phyloP scores from a whole-genome alignment of 2,329 filamentous ascomycete species.

The Sporothrix pallida region DNA sequence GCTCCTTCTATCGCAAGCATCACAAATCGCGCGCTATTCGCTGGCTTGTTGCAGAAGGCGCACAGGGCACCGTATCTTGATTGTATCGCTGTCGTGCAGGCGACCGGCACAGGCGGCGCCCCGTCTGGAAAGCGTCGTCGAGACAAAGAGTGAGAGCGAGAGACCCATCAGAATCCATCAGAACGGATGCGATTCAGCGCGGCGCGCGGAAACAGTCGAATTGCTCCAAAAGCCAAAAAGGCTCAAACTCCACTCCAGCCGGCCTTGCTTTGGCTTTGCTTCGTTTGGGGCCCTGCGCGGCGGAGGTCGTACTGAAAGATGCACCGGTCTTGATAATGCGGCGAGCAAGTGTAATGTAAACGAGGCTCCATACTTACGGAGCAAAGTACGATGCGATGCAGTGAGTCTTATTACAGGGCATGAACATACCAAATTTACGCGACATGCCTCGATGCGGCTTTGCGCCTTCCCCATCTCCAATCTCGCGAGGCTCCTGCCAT shows the following conservation, averaged over 20 bases:
- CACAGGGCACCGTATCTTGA: background rate
- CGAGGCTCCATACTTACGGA: background rate
- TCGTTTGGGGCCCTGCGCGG: background rate
- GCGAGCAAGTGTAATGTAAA: background rate
- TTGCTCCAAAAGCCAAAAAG: background rate
- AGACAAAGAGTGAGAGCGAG: background rate
- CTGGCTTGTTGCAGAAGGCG: background rate
- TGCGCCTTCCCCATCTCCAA: background rate
- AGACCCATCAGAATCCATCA: background rate
- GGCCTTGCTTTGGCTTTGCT: background rate
- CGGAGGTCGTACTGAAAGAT: slow-evolving; percentile 13
- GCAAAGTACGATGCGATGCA: background rate
- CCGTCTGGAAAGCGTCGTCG: background rate
- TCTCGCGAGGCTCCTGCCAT: background rate
- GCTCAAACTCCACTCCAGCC: slow-evolving; percentile 10
- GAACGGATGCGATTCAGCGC: background rate
- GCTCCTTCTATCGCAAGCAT: background rate
- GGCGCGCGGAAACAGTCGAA: background rate
- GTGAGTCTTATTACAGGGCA: background rate
- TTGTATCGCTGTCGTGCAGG: slow-evolving; percentile 17
- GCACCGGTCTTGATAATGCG: slow-evolving; percentile 13
- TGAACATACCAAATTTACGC: background rate
- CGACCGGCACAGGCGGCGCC: slow-evolving; percentile 22
- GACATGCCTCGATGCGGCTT: background rate
- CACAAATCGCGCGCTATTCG: slow-evolving; percentile 9